Base-by-base conservation (phyloP, 805 yeast species). In the Kuraishia cidri region DNA sequence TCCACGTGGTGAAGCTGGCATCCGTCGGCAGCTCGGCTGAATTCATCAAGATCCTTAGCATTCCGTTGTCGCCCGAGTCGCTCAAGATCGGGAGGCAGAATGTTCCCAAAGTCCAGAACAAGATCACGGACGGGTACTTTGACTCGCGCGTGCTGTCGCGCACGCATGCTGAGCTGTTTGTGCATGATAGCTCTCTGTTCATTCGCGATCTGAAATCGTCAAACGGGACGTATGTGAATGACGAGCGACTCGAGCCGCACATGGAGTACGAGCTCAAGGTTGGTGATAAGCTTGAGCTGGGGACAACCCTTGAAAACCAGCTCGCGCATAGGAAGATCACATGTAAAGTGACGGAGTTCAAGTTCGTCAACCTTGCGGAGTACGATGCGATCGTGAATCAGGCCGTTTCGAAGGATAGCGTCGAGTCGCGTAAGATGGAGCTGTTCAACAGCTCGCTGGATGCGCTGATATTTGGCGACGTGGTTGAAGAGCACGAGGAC, bases 141-240 rank as follows among this genome's bases (percentile, higher is more conserved):
- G 97, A 92, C 57, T 85, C 96, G 8, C 65, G 97, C 19, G 97
- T 94, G 8, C 68, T 92, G 29, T 79, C 94, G 13, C 65, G 99
- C 42, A 92, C 84, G 48, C 99, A 92, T 58, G 99, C 99, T 0
- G 90, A 84, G 46, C 60, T 92, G 40, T 84, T 73, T 62, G 73
- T 87, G 24, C 47, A 43, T 25, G 92, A 84, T 43, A 64, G 73
- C 12, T 54, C 54, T 17, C 66, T 94, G 14, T 85, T 68, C 66
- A 69, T 92, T 17, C 75, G 79, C 43, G 99, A 92, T 58, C 69
- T 87, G 48, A 86, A 87, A 36, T 81, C 94, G 2, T 82, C 95
- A 16, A 92, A 92, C 56, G 99, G 99, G 7, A 90, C 98, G 0
- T 94, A 81, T 53, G 73, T 92, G 31, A 92, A 92, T 53, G 84